Conservation (phyloP, 2,329 filamentous ascomycete species). For the Penicillium frequentans region DNA sequence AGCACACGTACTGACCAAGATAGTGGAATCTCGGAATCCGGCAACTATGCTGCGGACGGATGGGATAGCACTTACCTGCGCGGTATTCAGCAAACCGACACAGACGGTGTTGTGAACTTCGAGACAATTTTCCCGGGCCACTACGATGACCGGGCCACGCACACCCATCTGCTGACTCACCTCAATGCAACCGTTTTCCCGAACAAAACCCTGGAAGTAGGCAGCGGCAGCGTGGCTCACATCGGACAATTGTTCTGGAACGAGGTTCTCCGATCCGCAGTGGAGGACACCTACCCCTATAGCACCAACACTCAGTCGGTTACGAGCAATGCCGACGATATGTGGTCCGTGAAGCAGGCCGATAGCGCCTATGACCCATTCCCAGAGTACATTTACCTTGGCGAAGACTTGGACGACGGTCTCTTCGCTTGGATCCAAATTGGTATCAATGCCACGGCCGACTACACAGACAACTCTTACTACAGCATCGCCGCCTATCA, state of each 20-base stretch:
- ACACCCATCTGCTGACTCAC: slow-evolving; percentile 54
- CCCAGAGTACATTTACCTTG: slow-evolving; percentile 56
- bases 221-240: slow-evolving; percentile 45
- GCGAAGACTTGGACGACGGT: slow-evolving; percentile 49
- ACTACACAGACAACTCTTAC: slow-evolving; percentile 21
- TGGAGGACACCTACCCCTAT: slow-evolving; percentile 45
- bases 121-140: slow-evolving; percentile 51
- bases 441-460: slow-evolving; percentile 45
- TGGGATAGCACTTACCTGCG: slow-evolving; percentile 49
- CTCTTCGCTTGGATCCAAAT: slow-evolving; percentile 53
- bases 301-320: slow-evolving; percentile 29
- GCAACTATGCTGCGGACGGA: slow-evolving; percentile 31
- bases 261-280: slow-evolving; percentile 45
- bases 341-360: slow-evolving; percentile 40
- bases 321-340: slow-evolving; percentile 47
- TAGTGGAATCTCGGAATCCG: slow-evolving; percentile 28
- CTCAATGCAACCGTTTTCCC: slow-evolving; percentile 35
- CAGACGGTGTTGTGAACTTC: slow-evolving; percentile 51
- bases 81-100: slow-evolving; percentile 49
- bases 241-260: slow-evolving; percentile 55
- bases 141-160: slow-evolving; percentile 48
- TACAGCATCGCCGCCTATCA: slow-evolving; percentile 21
- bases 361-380: slow-evolving; percentile 52
- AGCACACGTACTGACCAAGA: slow-evolving; percentile 1
- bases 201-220: slow-evolving; percentile 49